Conservation (phyloP, 257 asterid species). For the Ocimum tenuiflorum region DNA sequence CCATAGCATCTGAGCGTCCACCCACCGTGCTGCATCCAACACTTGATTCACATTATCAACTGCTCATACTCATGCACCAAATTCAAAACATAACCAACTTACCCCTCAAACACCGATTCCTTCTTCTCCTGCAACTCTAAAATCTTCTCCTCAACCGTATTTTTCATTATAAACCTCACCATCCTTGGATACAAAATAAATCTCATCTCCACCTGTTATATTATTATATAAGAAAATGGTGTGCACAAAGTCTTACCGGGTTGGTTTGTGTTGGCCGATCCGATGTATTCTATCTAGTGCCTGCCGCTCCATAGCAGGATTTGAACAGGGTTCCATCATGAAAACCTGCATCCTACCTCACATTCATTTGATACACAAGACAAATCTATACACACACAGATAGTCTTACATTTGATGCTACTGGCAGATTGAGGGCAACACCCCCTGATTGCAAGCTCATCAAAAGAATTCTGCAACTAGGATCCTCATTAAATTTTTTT, state of each 20-base stretch:
- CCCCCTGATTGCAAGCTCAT: slow-evolving; percentile 98
- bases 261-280: too few relatives aligned
- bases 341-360: too few relatives aligned
- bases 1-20: too few relatives aligned
- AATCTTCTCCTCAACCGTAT: slow-evolving; percentile 85
- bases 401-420: slow-evolving; percentile 86
- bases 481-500: slow-evolving; percentile 60
- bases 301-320: too few relatives aligned
- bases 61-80: too few relatives aligned
- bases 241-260: background rate
- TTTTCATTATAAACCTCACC: slow-evolving; percentile 74
- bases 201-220: background rate
- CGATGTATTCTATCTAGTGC: too few relatives aligned
- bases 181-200: slow-evolving; percentile 37
- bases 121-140: slow-evolving; percentile 90
- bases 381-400: too few relatives aligned
- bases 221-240: background rate
- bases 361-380: too few relatives aligned
- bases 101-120: slow-evolving; percentile 95
- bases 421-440: slow-evolving; percentile 93
- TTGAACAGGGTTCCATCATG: too few relatives aligned
- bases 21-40: too few relatives aligned
- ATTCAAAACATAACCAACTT: slow-evolving; percentile 4
- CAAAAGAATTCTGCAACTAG: slow-evolving; percentile 77
- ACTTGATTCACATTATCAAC: too few relatives aligned